Conservation (phyloP, 441 rosid genomes). For the Brassica hybrid region DNA sequence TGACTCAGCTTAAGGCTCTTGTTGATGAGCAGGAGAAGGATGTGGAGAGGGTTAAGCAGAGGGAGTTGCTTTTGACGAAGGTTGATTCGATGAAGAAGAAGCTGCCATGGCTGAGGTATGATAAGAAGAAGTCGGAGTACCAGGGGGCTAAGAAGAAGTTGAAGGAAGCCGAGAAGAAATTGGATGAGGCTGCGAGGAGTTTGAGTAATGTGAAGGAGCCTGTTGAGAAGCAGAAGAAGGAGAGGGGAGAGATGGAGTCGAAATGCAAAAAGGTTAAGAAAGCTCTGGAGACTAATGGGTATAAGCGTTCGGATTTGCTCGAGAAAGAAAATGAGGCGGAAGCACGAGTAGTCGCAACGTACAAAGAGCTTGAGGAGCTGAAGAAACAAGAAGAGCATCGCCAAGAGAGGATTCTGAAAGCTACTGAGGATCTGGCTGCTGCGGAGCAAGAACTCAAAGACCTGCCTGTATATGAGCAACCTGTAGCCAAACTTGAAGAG, state of each 20-base stretch:
- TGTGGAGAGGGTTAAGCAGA: slow-evolving; percentile 85
- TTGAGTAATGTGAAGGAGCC: slow-evolving; percentile 69
- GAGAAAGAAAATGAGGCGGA: slow-evolving; percentile 68
- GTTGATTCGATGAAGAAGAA: slow-evolving; percentile 91
- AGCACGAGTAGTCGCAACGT: slow-evolving; percentile 72
- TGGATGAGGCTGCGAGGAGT: slow-evolving; percentile 73
- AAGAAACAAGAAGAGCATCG: slow-evolving; percentile 77
- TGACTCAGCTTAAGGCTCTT: slow-evolving; percentile 72
- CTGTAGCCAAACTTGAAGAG: slow-evolving; percentile 61
- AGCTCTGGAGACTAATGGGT: slow-evolving; percentile 61
- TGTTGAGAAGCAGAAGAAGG: slow-evolving; percentile 68
- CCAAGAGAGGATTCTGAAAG: slow-evolving; percentile 75
- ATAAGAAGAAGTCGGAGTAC: slow-evolving; percentile 80
- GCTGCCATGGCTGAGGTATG: slow-evolving; percentile 92
- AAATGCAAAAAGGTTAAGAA: slow-evolving; percentile 58
- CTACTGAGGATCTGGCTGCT: slow-evolving; percentile 70
- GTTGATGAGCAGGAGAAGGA: slow-evolving; percentile 92
- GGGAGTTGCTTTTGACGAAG: slow-evolving; percentile 75
- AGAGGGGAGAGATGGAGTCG: slow-evolving; percentile 59
- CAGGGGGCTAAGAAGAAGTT: slow-evolving; percentile 60
- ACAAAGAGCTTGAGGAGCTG: slow-evolving; percentile 75
- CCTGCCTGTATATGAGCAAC: slow-evolving; percentile 68
- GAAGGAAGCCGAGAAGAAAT: slow-evolving; percentile 62
- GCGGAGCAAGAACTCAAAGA: slow-evolving; percentile 69
- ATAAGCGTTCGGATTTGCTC: slow-evolving; percentile 50